These are phyloP conservation scores for Athelia sp. DNA, from an alignment of 1,284 basidiomycete genomes.

Conservation along the genomic window DNA sequence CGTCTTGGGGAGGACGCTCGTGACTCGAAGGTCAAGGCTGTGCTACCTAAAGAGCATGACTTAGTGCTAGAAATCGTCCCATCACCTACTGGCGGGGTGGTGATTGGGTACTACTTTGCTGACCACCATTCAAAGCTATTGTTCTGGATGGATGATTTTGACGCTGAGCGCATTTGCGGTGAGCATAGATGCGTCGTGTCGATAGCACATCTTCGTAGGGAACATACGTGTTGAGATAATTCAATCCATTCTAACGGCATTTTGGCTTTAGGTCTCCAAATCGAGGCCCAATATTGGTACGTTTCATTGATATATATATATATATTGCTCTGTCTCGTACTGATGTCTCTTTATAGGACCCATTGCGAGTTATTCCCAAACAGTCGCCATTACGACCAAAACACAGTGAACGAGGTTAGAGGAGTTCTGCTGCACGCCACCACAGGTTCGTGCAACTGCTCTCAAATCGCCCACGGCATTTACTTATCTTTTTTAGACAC, in stretches of 20 bases:
- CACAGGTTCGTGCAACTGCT: not conserved
- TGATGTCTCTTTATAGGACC: not conserved
- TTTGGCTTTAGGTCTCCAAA: not conserved
- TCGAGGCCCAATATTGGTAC: not conserved
- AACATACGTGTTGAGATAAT: not conserved
- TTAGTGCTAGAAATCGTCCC: not conserved
- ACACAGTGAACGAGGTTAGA: not conserved
- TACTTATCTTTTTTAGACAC: not conserved
- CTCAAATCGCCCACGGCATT: not conserved
- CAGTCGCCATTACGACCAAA: not conserved
- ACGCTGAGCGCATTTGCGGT: not conserved
- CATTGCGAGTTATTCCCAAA: not conserved
- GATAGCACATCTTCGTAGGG: not conserved
- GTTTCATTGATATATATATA: not conserved
- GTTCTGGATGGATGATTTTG: conserved; percentile 3
- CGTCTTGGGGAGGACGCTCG: not conserved
- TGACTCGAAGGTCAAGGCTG: not conserved
- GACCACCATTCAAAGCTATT: not conserved
- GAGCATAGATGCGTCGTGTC: not conserved
- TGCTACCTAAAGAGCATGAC: not conserved
- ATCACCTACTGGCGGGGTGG: not conserved
- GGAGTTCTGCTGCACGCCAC: not conserved
- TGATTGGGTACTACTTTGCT: conserved; percentile 1
- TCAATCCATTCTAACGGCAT: not conserved
- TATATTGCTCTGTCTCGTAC: not conserved